These are phyloP conservation scores for Chimonanthus praecox DNA, from an alignment of 164 flowering plant genomes.

Conservation along the genomic window DNA sequence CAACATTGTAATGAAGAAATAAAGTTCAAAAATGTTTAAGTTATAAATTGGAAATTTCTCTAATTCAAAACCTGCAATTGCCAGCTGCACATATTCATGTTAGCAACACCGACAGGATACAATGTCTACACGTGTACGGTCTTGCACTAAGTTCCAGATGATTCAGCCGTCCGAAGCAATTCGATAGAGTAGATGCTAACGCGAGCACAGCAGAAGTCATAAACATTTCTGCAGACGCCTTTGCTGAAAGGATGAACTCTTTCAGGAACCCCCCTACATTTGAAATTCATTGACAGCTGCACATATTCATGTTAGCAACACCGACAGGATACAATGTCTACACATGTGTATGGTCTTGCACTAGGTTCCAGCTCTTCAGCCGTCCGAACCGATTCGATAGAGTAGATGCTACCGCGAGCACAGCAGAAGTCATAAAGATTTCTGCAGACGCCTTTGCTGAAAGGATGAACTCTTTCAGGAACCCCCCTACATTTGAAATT, in stretches of 20 bases:
- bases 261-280: constrained; percentile 67
- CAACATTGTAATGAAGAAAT: background rate
- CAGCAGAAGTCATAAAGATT: constrained; percentile 73
- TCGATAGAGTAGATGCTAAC: constrained; percentile 45
- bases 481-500: constrained; percentile 45
- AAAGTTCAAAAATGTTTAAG: background rate
- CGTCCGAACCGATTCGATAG: constrained; percentile 63
- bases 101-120: constrained; percentile 75
- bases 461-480: constrained; percentile 87
- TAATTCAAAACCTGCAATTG: background rate
- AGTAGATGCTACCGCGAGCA: constrained; percentile 27
- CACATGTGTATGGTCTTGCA: constrained; percentile 66
- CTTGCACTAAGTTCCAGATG: constrained; percentile 62
- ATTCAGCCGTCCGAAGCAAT: constrained; percentile 44
- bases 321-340: constrained; percentile 58
- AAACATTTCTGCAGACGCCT: constrained; percentile 70
- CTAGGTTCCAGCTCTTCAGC: constrained; percentile 55
- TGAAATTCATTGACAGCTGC: too few relatives aligned
- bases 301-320: constrained; percentile 43
- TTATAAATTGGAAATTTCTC: background rate
- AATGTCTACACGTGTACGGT: constrained; percentile 57
- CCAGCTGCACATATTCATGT: background rate
- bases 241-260: constrained; percentile 83
- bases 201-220: constrained; percentile 55
- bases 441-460: constrained; percentile 74